Evolutionary conservation across 129 eudicot genomes (phyloP).

Genomic region (Kitagawia praeruptora): DNA sequence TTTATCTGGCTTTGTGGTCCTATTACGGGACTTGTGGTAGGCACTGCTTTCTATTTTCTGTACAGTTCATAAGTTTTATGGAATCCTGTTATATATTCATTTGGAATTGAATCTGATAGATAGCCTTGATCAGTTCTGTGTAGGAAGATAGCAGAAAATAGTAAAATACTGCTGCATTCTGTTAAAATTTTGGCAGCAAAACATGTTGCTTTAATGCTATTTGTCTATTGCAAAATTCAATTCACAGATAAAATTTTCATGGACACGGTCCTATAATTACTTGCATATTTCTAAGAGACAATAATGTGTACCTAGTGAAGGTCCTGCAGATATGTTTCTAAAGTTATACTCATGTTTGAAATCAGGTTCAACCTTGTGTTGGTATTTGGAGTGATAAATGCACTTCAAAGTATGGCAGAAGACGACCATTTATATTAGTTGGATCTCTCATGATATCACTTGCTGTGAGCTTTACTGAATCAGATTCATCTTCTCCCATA

Average conservation of each 20-base stretch:
- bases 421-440: slow-evolving; percentile 80
- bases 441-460: slow-evolving; percentile 87
- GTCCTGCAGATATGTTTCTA: background rate
- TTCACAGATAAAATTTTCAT: background rate
- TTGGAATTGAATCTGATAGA: background rate
- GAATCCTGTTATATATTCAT: background rate
- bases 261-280: background rate
- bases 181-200: background rate
- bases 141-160: background rate
- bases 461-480: slow-evolving; percentile 52
- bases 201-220: background rate
- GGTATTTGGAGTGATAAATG: slow-evolving; percentile 99
- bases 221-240: background rate
- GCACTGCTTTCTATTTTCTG: slow-evolving; percentile 22
- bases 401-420: slow-evolving; percentile 88
- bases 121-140: background rate
- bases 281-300: background rate
- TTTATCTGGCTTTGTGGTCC: slow-evolving; percentile 99
- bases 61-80: background rate
- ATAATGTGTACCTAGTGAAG: background rate
- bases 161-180: background rate
- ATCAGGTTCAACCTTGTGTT: slow-evolving; percentile 98
- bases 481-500: background rate
- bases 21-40: slow-evolving; percentile 96
- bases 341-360: slow-evolving; percentile 7